A percentile compares a stretch with the other conserved stretches of the same genome.
These are phyloP conservation scores for Xanthoconium separans DNA, from an alignment of 1,284 basidiomycete genomes.

Conservation along the genomic window DNA sequence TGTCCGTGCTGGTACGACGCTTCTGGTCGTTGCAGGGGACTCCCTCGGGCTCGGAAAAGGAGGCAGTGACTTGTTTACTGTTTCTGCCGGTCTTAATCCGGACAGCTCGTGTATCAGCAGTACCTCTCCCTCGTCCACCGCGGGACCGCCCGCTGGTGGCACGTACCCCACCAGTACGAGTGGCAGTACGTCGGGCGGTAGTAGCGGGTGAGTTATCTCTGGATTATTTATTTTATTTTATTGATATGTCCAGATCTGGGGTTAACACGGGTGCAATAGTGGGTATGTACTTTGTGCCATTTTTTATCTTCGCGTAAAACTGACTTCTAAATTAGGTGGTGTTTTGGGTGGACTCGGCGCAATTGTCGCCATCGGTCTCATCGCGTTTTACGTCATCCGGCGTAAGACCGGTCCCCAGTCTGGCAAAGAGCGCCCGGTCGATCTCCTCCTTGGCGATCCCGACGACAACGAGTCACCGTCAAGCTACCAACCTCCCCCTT, in stretches of 20 bases:
- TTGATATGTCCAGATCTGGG: no score
- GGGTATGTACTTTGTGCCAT: slow-evolving; percentile 33
- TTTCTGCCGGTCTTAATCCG: slow-evolving; percentile 47
- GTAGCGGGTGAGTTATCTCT: slow-evolving; percentile 22
- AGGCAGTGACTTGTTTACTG: slow-evolving; percentile 58
- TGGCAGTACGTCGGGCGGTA: slow-evolving; percentile 28
- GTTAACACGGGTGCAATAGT: slow-evolving; percentile 63
- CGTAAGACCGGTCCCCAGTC: slow-evolving; percentile 41
- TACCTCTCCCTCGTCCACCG: slow-evolving; percentile 70
- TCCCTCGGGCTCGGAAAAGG: slow-evolving; percentile 62
- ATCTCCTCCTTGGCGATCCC: slow-evolving; percentile 63
- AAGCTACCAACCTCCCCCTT: slow-evolving; percentile 53
- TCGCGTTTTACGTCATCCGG: slow-evolving; percentile 52
- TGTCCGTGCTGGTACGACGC: slow-evolving; percentile 59
- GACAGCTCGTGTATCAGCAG: slow-evolving; percentile 54
- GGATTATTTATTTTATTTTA: no score
- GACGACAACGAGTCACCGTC: slow-evolving; percentile 42
- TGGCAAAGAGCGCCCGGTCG: slow-evolving; percentile 55
- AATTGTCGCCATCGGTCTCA: slow-evolving; percentile 43
- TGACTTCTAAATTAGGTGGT: slow-evolving; percentile 42
- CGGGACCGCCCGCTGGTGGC: slow-evolving; percentile 74
- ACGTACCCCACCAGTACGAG: slow-evolving; percentile 58
- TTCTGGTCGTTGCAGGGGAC: slow-evolving; percentile 68
- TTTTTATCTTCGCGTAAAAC: no score
- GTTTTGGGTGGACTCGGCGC: slow-evolving; percentile 60